Evolutionary conservation across 441 rosid genomes (phyloP), one percentile per base, ranked within the genome.

Genomic region (Kokia cookei): DNA sequence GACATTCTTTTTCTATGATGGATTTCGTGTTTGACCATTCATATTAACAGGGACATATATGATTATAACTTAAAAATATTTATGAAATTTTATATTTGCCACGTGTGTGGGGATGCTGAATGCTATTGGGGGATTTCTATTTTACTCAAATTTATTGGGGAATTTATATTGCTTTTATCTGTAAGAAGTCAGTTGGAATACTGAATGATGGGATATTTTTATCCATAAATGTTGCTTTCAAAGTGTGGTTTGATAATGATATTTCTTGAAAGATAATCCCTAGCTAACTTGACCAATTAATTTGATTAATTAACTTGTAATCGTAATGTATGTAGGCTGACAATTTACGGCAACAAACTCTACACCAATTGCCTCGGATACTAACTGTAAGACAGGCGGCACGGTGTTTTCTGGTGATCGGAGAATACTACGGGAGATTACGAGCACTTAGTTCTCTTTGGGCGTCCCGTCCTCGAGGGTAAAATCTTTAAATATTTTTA

Each of bases 391-490:
- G 95, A 61, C 95, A 90, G 76, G 91, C 91, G 0, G 93, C 93
- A 0, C 79, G 91, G 27, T 86, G 93, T 81, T 90, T 90, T 76
- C 76, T 88, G 69, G 89, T 86, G 69, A 88, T 88, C 19, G 93
- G 88, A 67, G 95, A 90, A 64, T 90, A 86, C 59, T 86, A 88
- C 26, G 91, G 84, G 3, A 83, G 95, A 17, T 82, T 90, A 26
- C 79, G 95, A 68, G 91, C 95, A 2, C 84, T 90, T 68, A 90
- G 93, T 63, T 86, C 93, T 47, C 86, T 90, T 59, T 88, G 95
- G 93, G 75, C 78, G 13, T 87, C 91, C 48, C 93, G 91, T 60
- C 91, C 95, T 3, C 82, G 90, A 77, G 91, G 87, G 94, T 88
- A 84, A 78, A 87, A 63, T 65, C 2, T 19, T 2, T 50, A 13